Evolutionary conservation across 2,329 filamentous ascomycete species (phyloP), one percentile per base, ranked within the genome.

Genomic region (Tothia fuscella): DNA sequence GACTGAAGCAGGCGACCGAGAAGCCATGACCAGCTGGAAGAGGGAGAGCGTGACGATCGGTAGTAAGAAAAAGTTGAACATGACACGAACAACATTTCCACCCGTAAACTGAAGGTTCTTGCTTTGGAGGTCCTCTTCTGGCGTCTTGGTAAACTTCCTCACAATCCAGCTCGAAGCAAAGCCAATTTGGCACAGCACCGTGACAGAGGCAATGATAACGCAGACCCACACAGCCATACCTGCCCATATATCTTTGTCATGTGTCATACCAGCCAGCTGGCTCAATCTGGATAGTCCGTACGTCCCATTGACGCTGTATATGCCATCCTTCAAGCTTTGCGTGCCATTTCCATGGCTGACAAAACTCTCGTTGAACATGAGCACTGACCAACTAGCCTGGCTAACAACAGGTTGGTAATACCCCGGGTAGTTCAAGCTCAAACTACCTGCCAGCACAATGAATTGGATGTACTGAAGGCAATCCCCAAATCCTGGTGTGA

Each of bases 391-490:
- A 29, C 82, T 78, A 12, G 74, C 81, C 58, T 89, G 84, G 59
- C 88, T 93, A 44, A 89, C 76, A 6, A 86, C 82, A 4, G 91
- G 91, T 56, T 94, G 89, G 57, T 87, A 98, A 57, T 83, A 98
- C 9, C 91, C 91, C 1, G 91, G 91, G 54, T 96, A 98, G 50
- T 80, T 78, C 48, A 98, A 68, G 6, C 81, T 86, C 44, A 98
- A 68, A 28, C 81, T 80, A n/a, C 89, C 89, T 0, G 87, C 91
- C 45, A 98, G 65, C 17, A 84, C 80, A 42, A 91, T 71, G 52
- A 94, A 98, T 56, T 98, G 91, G 14, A 98, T 83, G 58, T 98
- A 96, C 61, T 96, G 88, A 42, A 98, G 70, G 55, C 91, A 98
- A 57, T 98, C 91, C 5, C 86, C 87, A 57, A 98, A 96, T 1